Evolutionary conservation across 2,329 filamentous ascomycete species (phyloP).

Genomic region (Epichloe amarillans): DNA sequence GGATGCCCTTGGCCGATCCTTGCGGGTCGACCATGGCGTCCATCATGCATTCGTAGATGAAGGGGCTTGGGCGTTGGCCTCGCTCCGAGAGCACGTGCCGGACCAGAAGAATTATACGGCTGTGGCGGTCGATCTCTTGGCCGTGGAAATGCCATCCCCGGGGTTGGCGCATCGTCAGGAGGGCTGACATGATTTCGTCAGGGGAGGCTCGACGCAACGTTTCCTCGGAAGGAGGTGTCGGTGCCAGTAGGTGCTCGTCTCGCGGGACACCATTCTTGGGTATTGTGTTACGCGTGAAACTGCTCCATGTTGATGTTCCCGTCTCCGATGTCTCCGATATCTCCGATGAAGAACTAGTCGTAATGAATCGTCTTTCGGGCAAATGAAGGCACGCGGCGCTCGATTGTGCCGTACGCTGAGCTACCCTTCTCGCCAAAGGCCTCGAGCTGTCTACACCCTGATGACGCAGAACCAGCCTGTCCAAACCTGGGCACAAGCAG

Average conservation of each 20-base stretch:
- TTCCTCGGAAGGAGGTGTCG: conserved; percentile 9
- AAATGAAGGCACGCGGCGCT: neutral
- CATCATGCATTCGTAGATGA: conserved; percentile 64
- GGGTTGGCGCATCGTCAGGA: conserved; percentile 15
- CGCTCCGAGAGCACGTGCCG: conserved; percentile 45
- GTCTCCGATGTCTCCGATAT: neutral
- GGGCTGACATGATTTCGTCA: conserved; percentile 16
- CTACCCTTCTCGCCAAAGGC: neutral
- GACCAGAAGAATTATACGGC: conserved; percentile 30
- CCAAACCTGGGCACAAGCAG: conserved; percentile 46
- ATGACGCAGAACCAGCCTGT: conserved; percentile 23
- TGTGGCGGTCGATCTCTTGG: conserved; percentile 13
- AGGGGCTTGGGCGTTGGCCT: conserved; percentile 37
- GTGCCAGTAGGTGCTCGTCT: conserved; percentile 9
- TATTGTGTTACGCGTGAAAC: neutral
- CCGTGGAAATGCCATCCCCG: conserved; percentile 8
- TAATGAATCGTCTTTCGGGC: neutral
- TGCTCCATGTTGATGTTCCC: neutral
- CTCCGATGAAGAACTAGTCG: neutral
- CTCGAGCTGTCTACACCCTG: conserved; percentile 16
- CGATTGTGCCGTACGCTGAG: conserved; percentile 2
- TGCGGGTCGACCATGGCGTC: conserved; percentile 52
- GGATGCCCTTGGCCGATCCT: conserved; percentile 55
- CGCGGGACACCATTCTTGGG: neutral
- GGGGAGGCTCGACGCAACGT: conserved; percentile 7